Conservation (phyloP, 164 flowering plant species). For the Stephania japonica region DNA sequence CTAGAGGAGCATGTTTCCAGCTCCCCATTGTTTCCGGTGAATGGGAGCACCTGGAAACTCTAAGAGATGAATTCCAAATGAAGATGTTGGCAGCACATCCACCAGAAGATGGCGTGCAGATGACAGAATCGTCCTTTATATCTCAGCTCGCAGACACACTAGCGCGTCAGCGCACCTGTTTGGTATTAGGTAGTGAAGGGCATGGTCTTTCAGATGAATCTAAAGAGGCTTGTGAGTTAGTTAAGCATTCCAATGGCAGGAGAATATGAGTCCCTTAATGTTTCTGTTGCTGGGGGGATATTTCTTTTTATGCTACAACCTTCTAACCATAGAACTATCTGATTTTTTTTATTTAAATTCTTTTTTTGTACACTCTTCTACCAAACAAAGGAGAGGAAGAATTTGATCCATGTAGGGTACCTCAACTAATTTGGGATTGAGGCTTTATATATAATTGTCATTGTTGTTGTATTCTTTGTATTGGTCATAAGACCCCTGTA, state of each 20-base stretch:
- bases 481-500: no score
- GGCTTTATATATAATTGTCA: no score
- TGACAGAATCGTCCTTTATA: conserved; percentile 28
- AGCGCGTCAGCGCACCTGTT: conserved; percentile 43
- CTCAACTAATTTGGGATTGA: no score
- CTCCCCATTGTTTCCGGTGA: conserved; percentile 71
- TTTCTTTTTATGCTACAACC: conserved; percentile 65
- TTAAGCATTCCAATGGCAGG: conserved; percentile 87
- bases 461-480: no score
- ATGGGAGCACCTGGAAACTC: conserved; percentile 56
- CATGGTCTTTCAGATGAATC: conserved; percentile 69
- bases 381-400: no score
- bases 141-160: conserved; percentile 42
- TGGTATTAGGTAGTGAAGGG: conserved; percentile 91
- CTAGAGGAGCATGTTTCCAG: conserved; percentile 89
- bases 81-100: conserved; percentile 83
- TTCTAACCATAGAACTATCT: conserved; percentile 12
- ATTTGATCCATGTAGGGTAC: no score
- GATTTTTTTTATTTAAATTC: neutral
- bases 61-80: conserved; percentile 42
- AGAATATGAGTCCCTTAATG: conserved; percentile 84
- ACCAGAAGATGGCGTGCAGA: conserved; percentile 11
- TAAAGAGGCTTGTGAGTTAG: conserved; percentile 47
- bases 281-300: conserved; percentile 95
- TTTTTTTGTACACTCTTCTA: no score